These are phyloP conservation scores for Phyllachora maydis DNA, from an alignment of 2,329 filamentous ascomycete genomes.

Conservation along the genomic window DNA sequence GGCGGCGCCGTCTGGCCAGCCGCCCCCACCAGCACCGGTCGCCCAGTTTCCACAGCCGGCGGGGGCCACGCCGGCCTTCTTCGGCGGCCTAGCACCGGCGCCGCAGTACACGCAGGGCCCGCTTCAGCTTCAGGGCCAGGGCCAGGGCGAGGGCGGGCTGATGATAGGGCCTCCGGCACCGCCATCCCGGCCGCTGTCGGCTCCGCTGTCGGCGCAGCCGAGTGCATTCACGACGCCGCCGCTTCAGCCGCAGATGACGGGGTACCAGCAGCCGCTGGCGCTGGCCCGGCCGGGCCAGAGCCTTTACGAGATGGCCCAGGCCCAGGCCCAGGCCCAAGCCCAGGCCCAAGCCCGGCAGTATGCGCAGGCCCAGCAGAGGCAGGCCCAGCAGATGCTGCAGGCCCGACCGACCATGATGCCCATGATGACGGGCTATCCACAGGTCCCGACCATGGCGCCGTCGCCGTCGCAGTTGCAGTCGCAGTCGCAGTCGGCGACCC, in stretches of 20 bases:
- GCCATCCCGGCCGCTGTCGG: slow-evolving; percentile 65
- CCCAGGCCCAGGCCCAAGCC: slow-evolving; percentile 42
- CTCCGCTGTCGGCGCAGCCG: slow-evolving; percentile 61
- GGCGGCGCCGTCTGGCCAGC: too few relatives aligned
- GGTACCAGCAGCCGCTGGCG: slow-evolving; percentile 30
- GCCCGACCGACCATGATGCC: slow-evolving; percentile 28
- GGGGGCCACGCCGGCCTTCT: slow-evolving; percentile 38
- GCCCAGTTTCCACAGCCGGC: slow-evolving; percentile 20
- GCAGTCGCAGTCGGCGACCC: too few relatives aligned
- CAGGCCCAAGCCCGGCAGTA: too few relatives aligned
- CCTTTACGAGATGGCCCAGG: slow-evolving; percentile 49
- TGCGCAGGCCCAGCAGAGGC: slow-evolving; percentile 28
- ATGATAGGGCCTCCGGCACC: slow-evolving; percentile 62
- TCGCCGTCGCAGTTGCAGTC: too few relatives aligned
- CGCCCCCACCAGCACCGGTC: slow-evolving; percentile 12
- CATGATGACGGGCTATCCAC: slow-evolving; percentile 24
- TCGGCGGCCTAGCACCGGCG: slow-evolving; percentile 25
- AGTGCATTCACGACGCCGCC: slow-evolving; percentile 55
- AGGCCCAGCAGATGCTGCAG: slow-evolving; percentile 9
- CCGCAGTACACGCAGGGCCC: slow-evolving; percentile 39
- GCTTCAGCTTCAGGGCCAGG: too few relatives aligned
- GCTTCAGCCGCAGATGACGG: slow-evolving; percentile 71
- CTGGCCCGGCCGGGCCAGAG: slow-evolving; percentile 58
- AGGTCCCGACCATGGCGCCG: too few relatives aligned
- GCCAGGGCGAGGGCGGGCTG: slow-evolving; percentile 42